Base-by-base conservation (phyloP, 1,139 yeast genomes). In the Candida freyschussii region DNA sequence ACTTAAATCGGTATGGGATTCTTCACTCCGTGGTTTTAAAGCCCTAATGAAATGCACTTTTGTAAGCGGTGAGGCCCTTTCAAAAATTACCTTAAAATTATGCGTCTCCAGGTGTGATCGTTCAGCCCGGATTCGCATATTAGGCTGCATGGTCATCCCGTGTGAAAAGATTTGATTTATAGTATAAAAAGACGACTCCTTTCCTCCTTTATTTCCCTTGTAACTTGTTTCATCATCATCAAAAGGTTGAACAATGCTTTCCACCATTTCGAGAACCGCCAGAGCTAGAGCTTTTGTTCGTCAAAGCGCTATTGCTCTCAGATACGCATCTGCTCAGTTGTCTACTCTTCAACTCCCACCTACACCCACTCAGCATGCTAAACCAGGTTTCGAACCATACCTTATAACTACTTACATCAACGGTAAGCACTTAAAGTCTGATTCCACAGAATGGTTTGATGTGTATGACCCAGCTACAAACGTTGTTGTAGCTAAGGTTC, bases 391-490 rank as follows among this genome's bases (percentile, higher is more conserved):
- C 25, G 65, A 65, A 53, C 69, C 73, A 21, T 72, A 72, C 52
- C 45, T 63, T 34, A 69, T 76, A 6, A 74, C 78, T 23, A 41
- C 57, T 12, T 81, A 75, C 52, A 55, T 74, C 47, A 67, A 80
- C 56, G 79, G 79, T 56, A 52, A 77, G 60, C 65, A 74, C 38
- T 61, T 75, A 46, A 68, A 75, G 47, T 73, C 82, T 21, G 67
- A 64, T 27, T 61, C 85, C 12, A 48, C 56, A 14, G 67, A 69
- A 45, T 81, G 87, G 87, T 76, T 69, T 52, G 87, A 80, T 40
- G 68, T 82, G 37, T 79, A 71, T 52, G 91, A 81, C 55, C 91
- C 91, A 11, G 84, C 91, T 34, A 81, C 91, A 37, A 75, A 80
- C 57, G 55, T 65, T 43, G 72, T 80, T 28, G 77, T 82, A 26